Conservation (phyloP, 1,284 basidiomycete species). For the Leccinum griseonigrum region DNA sequence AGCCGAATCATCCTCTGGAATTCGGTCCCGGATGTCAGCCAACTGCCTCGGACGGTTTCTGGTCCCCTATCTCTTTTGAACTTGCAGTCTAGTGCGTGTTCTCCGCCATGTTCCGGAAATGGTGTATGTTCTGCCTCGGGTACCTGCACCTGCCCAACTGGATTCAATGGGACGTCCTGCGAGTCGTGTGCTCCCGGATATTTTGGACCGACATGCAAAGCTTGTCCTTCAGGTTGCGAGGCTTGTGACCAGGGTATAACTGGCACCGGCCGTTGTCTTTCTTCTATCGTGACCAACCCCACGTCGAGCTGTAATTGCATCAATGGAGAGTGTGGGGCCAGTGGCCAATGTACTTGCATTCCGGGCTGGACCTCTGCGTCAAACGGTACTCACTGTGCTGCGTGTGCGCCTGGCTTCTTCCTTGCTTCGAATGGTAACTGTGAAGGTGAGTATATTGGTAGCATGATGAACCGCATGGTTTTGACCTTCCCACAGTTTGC, state of each 20-base stretch:
- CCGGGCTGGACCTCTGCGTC: constrained; percentile 68
- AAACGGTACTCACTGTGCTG: constrained; percentile 72
- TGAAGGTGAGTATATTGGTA: constrained; percentile 45
- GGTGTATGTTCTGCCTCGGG: constrained; percentile 69
- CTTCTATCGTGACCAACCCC: constrained; percentile 45
- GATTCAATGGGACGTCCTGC: constrained; percentile 75
- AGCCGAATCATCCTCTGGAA: constrained; percentile 69
- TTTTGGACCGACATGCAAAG: constrained; percentile 66
- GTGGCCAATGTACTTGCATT: constrained; percentile 71
- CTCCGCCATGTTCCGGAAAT: constrained; percentile 66
- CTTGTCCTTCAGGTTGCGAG: constrained; percentile 65
- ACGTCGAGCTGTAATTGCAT: constrained; percentile 72
- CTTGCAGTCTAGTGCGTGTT: constrained; percentile 68
- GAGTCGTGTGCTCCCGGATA: constrained; percentile 70
- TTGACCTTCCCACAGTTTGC: constrained; percentile 50
- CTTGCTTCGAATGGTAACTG: constrained; percentile 67
- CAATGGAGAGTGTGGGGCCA: constrained; percentile 67
- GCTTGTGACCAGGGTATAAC: constrained; percentile 75
- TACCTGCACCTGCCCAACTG: constrained; percentile 65
- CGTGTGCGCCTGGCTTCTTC: constrained; percentile 75
- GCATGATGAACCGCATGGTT: not conserved
- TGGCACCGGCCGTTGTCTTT: constrained; percentile 68
- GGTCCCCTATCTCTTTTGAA: constrained; percentile 56
- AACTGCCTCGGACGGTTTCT: constrained; percentile 50
- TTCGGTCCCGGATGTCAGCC: constrained; percentile 70